phyloP scores from a whole-genome alignment of 352 stramenopile species.

The Phytophthora parvispora region DNA sequence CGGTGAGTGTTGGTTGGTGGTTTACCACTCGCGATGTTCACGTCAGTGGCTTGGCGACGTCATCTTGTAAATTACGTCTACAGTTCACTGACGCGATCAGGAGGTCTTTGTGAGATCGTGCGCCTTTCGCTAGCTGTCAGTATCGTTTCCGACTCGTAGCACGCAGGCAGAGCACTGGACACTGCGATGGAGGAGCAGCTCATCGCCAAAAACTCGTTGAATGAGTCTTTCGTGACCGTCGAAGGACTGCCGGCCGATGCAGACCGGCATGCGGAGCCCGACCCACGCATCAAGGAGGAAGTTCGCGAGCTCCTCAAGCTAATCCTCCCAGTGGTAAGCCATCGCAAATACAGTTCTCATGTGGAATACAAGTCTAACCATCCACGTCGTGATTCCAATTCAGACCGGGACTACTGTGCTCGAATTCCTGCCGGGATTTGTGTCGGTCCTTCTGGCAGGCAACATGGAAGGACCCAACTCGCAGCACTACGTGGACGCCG shows the following conservation, averaged over 20 bases:
- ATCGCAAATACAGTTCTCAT: background rate
- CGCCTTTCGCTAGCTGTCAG: slow-evolving; percentile 4
- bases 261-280: slow-evolving; percentile 3
- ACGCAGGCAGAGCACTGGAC: background rate
- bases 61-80: background rate
- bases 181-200: slow-evolving; percentile 13
- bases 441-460: slow-evolving; percentile 60
- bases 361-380: background rate
- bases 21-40: slow-evolving; percentile 1
- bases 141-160: background rate
- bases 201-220: slow-evolving; percentile 1
- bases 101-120: background rate
- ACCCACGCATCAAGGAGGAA: slow-evolving; percentile 5
- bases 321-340: slow-evolving; percentile 15
- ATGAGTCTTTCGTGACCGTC: slow-evolving; percentile 17
- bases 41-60: slow-evolving; percentile 4
- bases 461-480: slow-evolving; percentile 59
- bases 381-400: no score
- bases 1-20: background rate
- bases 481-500: slow-evolving; percentile 68
- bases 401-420: slow-evolving; percentile 28
- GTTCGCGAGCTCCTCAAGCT: slow-evolving; percentile 9
- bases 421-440: slow-evolving; percentile 48
- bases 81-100: slow-evolving; percentile 13
- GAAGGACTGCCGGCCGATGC: background rate